These are phyloP conservation scores for Neospora caninum DNA, from an alignment of 169 alveolate species.

Conservation along the genomic window DNA sequence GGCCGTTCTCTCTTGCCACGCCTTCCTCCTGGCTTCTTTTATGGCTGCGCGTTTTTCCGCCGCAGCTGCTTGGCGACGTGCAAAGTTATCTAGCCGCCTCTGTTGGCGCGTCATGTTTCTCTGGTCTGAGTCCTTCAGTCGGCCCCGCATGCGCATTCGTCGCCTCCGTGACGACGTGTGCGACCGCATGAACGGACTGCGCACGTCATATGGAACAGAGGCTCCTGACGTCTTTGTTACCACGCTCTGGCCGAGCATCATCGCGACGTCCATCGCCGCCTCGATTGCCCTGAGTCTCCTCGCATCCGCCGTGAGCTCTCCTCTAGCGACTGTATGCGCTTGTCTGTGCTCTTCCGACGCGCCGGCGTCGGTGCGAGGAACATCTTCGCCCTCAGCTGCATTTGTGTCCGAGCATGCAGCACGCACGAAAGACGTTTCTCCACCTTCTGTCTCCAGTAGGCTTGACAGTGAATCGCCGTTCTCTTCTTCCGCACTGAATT, in stretches of 20 bases:
- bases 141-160: conserved; percentile 38
- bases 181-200: conserved; percentile 50
- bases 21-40: neutral
- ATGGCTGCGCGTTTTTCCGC: neutral
- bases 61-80: neutral
- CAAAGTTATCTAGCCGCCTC: conserved; percentile 33
- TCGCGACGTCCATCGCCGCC: conserved; percentile 63
- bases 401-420: too few relatives aligned
- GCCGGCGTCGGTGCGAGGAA: neutral
- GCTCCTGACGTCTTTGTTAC: conserved; percentile 50
- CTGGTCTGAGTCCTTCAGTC: conserved; percentile 35
- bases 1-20: neutral
- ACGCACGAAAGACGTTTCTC: too few relatives aligned
- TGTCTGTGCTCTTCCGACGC: neutral
- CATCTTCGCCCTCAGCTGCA: neutral
- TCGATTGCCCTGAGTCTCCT: conserved; percentile 48
- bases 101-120: conserved; percentile 43
- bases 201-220: conserved; percentile 33
- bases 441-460: too few relatives aligned
- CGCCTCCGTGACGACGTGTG: conserved; percentile 34
- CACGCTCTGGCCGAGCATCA: conserved; percentile 51
- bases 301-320: neutral
- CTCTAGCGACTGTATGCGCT: neutral
- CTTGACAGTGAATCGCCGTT: too few relatives aligned
- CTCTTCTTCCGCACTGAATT: too few relatives aligned